A percentile compares a stretch with the other conserved stretches of the same genome.
phyloP scores from a whole-genome alignment of 306 rosid genomes.

The Vigna nakashimae region DNA sequence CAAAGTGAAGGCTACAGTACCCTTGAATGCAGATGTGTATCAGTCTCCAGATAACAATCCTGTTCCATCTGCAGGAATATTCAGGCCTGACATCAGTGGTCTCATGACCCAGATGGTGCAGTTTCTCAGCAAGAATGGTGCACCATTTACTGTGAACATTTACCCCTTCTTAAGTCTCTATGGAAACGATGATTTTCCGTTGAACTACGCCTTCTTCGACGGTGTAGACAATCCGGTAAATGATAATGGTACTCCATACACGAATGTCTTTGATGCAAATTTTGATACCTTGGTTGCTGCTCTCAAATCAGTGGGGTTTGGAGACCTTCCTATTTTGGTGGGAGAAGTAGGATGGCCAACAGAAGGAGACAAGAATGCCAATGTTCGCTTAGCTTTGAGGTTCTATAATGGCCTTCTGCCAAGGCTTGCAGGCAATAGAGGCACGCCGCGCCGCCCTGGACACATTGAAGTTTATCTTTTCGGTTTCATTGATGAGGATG shows the following conservation, averaged over 20 bases:
- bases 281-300: constrained; percentile 91
- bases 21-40: constrained; percentile 93
- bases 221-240: constrained; percentile 69
- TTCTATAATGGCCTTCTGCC: constrained; percentile 85
- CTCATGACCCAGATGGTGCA: constrained; percentile 86
- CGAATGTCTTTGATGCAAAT: constrained; percentile 93
- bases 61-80: constrained; percentile 86
- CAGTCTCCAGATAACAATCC: constrained; percentile 66
- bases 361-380: constrained; percentile 94
- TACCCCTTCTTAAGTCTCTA: constrained; percentile 96
- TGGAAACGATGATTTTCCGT: constrained; percentile 81
- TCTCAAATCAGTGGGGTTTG: constrained; percentile 70
- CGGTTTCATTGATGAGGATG: constrained; percentile 86
- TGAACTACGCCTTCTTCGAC: constrained; percentile 92
- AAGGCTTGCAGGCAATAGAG: constrained; percentile 72
- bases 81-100: constrained; percentile 70
- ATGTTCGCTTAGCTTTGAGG: constrained; percentile 70
- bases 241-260: constrained; percentile 73
- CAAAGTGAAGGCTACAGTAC: constrained; percentile 85
- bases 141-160: constrained; percentile 92
- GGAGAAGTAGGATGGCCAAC: constrained; percentile 99
- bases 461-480: constrained; percentile 86
- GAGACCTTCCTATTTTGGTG: constrained; percentile 73
- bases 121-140: constrained; percentile 71
- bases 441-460: constrained; percentile 87